These are phyloP conservation scores for Podospora tetraspora DNA, from an alignment of 495 filamentous ascomycete genomes.

Conservation along the genomic window DNA sequence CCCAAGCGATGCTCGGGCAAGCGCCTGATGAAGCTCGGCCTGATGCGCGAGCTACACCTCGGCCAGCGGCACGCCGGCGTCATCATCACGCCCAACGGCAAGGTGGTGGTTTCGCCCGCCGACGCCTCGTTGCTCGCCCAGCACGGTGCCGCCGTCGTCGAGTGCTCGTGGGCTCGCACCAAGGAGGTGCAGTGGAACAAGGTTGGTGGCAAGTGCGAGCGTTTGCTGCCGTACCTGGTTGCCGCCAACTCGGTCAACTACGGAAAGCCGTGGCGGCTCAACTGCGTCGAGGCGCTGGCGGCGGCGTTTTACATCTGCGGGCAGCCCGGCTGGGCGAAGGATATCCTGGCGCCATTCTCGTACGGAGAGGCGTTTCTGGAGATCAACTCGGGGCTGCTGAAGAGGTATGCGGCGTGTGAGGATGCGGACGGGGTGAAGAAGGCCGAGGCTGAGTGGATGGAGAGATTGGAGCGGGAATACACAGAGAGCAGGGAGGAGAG, in stretches of 20 bases:
- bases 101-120: constrained; percentile 71
- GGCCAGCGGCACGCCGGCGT: constrained; percentile 88
- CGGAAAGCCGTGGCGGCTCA: constrained; percentile 86
- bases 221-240: constrained; percentile 89
- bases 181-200: constrained; percentile 84
- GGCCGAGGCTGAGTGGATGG: constrained; percentile 80
- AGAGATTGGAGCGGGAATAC: constrained; percentile 85
- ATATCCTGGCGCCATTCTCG: constrained; percentile 74
- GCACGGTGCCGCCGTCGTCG: constrained; percentile 90
- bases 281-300: constrained; percentile 92
- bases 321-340: constrained; percentile 80
- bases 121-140: constrained; percentile 76
- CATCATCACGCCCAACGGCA: constrained; percentile 91
- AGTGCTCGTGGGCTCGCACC: constrained; percentile 93
- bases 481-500: constrained; percentile 64
- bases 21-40: constrained; percentile 78
- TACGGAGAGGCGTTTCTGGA: constrained; percentile 84
- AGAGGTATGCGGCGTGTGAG: constrained; percentile 75
- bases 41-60: constrained; percentile 89
- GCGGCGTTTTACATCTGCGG: constrained; percentile 91
- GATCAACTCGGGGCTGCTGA: constrained; percentile 78
- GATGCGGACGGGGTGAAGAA: constrained; percentile 85
- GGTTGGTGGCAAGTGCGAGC: constrained; percentile 92
- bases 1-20: constrained; percentile 96
- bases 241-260: constrained; percentile 98